Evolutionary conservation across 129 eudicot species (phyloP), one percentile per base, ranked within the genome.

Genomic region (Solidago caesia): DNA sequence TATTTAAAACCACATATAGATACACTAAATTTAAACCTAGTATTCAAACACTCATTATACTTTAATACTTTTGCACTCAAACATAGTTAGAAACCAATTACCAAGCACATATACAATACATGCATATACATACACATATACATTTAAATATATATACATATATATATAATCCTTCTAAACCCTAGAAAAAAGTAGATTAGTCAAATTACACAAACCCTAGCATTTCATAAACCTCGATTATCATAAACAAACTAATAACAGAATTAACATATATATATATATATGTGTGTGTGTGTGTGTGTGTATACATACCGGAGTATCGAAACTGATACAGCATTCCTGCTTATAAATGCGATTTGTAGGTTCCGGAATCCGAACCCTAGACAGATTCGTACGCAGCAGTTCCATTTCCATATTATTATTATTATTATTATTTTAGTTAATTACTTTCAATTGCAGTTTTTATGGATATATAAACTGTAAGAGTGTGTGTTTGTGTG

Each of bases 291-390:
- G n/a, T n/a, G n/a, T n/a, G n/a, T n/a, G n/a, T n/a, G n/a, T n/a
- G n/a, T n/a, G n/a, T n/a, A n/a, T n/a, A 4, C 33, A 21, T 71
- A 94, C 98, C 91, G 98, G 98, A 82, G 97, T 90, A 62, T 94
- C 97, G 66, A 88, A 94, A 13, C 89, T 90, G 78, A 94, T 80
- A 77, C 98, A 94, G 80, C 98, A 94, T 79, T 94, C 98, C 4
- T 90, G 89, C 78, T 90, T 94, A 85, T 88, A 94, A 80, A 94
- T 84, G 64, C 98, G 98, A 84, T 86, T 85, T 10, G 97, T 90
- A 3, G 98, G 98, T 64, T 90, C 98, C 12, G 98, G 97, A 60
- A 90, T 94, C 15, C 97, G 91, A 60, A 94, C 93, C 6, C 84
- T 82, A 5, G 87, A 74, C 62, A 94, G 91, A 80, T 90, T 86